phyloP scores from a whole-genome alignment of 148 eudicot species.

The Bassia scoparia region DNA sequence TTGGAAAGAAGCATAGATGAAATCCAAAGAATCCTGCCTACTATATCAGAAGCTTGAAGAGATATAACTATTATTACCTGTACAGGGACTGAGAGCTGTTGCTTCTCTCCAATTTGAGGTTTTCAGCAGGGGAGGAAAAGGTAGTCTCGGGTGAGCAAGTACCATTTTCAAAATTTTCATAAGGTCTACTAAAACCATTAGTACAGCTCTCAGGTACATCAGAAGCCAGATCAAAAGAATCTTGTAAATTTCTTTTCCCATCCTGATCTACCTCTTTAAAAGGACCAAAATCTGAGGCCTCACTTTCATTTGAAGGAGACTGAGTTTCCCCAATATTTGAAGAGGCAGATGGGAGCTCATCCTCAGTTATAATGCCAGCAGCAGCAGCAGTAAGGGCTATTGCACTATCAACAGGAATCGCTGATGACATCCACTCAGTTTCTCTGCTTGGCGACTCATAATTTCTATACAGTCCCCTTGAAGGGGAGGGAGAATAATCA shows the following conservation, averaged over 20 bases:
- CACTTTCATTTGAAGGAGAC: slow-evolving; percentile 67
- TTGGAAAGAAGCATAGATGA: background rate
- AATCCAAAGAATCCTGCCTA: background rate
- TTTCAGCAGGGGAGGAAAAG: slow-evolving; percentile 27
- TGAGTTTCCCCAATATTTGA: slow-evolving; percentile 41
- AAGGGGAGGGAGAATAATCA: slow-evolving; percentile 39
- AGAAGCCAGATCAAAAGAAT: slow-evolving; percentile 46
- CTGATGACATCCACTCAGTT: slow-evolving; percentile 69
- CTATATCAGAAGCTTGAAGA: background rate
- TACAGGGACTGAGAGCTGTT: slow-evolving; percentile 57
- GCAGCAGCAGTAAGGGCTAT: slow-evolving; percentile 73
- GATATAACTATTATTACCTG: slow-evolving; percentile 42
- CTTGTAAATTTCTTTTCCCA: slow-evolving; percentile 36
- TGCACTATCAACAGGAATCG: slow-evolving; percentile 75
- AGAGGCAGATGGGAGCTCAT: slow-evolving; percentile 48
- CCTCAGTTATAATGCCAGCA: slow-evolving; percentile 65
- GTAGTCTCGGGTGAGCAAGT: slow-evolving; percentile 37
- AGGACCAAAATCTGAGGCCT: slow-evolving; percentile 59
- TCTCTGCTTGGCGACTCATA: slow-evolving; percentile 39
- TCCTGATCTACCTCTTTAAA: slow-evolving; percentile 39
- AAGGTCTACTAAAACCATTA: slow-evolving; percentile 34
- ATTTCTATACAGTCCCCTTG: slow-evolving; percentile 36
- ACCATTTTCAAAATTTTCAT: slow-evolving; percentile 41
- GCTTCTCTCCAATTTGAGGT: slow-evolving; percentile 44
- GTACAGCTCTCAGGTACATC: slow-evolving; percentile 45